A percentile compares a stretch with the other conserved stretches of the same genome.
Conservation (phyloP, 805 yeast species). For the Vanderwaltozyma yarrowii region DNA sequence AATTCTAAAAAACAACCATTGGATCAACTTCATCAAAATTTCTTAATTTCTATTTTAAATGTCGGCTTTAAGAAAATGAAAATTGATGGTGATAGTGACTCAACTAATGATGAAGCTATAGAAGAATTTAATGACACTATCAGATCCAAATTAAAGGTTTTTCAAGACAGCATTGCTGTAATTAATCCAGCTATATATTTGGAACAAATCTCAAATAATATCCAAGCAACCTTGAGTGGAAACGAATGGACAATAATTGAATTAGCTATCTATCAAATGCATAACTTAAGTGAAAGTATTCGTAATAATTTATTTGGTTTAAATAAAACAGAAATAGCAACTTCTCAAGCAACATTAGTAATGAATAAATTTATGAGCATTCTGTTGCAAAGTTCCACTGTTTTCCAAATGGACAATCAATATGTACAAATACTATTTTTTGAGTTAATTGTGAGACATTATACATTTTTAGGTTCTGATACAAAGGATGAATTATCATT, state of each 20-base stretch:
- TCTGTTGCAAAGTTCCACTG: constrained; percentile 23
- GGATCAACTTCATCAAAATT: constrained; percentile 34
- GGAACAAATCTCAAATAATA: constrained; percentile 49
- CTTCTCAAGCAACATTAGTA: constrained; percentile 53
- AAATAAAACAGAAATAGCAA: constrained; percentile 53
- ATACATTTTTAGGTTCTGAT: constrained; percentile 37
- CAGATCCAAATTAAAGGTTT: constrained; percentile 58
- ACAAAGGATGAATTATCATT: constrained; percentile 47
- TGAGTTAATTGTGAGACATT: constrained; percentile 76
- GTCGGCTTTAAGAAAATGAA: constrained; percentile 70
- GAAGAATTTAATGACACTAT: constrained; percentile 68
- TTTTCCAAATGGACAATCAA: constrained; percentile 57
- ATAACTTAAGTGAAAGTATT: constrained; percentile 67
- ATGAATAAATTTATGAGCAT: constrained; percentile 23
- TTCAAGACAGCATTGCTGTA: constrained; percentile 73
- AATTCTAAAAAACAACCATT: constrained; percentile 28
- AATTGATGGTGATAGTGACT: constrained; percentile 67
- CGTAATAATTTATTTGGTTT: constrained; percentile 67
- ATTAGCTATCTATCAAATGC: constrained; percentile 75
- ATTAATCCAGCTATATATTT: constrained; percentile 52
- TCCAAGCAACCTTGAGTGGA: constrained; percentile 32
- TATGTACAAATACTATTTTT: constrained; percentile 71
- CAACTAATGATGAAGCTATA: constrained; percentile 62
- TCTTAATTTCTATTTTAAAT: constrained; percentile 53
- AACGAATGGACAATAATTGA: constrained; percentile 75